Evolutionary conservation across 345 rosid genomes (phyloP), one percentile per base, ranked within the genome.

Genomic region (Citrus maxima): DNA sequence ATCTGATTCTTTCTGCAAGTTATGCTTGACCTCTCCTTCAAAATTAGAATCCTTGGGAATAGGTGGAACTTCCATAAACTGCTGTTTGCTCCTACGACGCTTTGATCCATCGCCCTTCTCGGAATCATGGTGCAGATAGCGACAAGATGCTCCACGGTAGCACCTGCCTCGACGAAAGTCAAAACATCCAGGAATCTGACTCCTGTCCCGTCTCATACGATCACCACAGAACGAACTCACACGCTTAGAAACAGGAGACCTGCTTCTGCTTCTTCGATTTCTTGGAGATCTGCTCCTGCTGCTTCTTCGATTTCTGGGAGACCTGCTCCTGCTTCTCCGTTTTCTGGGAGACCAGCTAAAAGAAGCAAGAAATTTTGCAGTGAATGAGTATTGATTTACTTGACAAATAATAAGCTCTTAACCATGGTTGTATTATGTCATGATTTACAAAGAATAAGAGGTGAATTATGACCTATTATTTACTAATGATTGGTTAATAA

Each of bases 91-190:
- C 82, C 80, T 80, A n/a, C 79, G 80, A 72, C 25, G 70, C 78
- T 81, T 86, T 58, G 87, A 79, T 76, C 80, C 85, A 22, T 84
- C 87, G 54, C 25, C 67, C 73, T 64, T 86, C 10, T 80, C 85
- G 73, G 70, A 59, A 79, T 81, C 87, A 81, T 87, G 87, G 80
- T 91, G 95, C 78, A 51, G 21, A 77, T 80, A 91, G 34, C 93
- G 91, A 78, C 93, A 91, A 27, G 88, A 84, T 34, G 87, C 83
- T 76, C 91, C 93, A 10, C 93, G 93, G 30, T 83, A 76, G 82
- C 95, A 91, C 85, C 79, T 87, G 70, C 95, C 90, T 24, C 90
- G 86, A 67, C 75, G 81, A 80, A 85, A 91, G 82, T 91, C 86
- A 79, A 91, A 89, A 82, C 95, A 91, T 22, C 75, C 82, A 38